Conservation (phyloP, 306 rosid species). For the Prosopis cineraria region DNA sequence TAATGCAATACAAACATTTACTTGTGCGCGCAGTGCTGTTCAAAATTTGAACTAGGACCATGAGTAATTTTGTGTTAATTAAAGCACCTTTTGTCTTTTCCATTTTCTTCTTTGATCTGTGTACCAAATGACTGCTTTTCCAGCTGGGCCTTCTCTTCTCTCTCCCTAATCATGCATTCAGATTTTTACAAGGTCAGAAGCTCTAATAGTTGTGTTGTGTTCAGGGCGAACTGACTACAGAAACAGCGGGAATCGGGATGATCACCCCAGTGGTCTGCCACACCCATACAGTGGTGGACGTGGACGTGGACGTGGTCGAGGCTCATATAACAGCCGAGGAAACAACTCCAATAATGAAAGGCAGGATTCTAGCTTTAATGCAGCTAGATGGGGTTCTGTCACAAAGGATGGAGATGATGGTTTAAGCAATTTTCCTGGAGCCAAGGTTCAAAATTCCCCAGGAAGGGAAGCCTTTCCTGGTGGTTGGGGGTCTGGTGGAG, state of each 20-base stretch:
- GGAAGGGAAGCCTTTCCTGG: constrained; percentile 94
- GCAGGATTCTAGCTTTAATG: constrained; percentile 66
- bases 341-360: constrained; percentile 56
- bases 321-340: constrained; percentile 64
- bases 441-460: constrained; percentile 80
- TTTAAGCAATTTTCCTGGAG: constrained; percentile 73
- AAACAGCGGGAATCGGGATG: constrained; percentile 62
- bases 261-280: constrained; percentile 92
- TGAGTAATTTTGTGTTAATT: not conserved
- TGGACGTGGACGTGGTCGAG: constrained; percentile 71
- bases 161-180: not conserved
- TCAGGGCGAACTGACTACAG: constrained; percentile 69
- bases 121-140: not conserved
- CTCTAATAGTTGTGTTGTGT: not conserved
- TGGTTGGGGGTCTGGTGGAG: constrained; percentile 58
- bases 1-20: too few species aligned
- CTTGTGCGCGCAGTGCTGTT: not conserved
- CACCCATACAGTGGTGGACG: constrained; percentile 72
- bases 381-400: constrained; percentile 66
- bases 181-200: not conserved
- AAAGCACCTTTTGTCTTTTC: not conserved
- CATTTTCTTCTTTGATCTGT: not conserved
- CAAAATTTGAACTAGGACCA: not conserved
- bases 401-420: constrained; percentile 68
- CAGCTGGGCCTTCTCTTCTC: not conserved